Evolutionary conservation across 192 early-diverging fungal species (phyloP), one percentile per base, ranked within the genome.

Genomic region (Obelidium mucronatum): DNA sequence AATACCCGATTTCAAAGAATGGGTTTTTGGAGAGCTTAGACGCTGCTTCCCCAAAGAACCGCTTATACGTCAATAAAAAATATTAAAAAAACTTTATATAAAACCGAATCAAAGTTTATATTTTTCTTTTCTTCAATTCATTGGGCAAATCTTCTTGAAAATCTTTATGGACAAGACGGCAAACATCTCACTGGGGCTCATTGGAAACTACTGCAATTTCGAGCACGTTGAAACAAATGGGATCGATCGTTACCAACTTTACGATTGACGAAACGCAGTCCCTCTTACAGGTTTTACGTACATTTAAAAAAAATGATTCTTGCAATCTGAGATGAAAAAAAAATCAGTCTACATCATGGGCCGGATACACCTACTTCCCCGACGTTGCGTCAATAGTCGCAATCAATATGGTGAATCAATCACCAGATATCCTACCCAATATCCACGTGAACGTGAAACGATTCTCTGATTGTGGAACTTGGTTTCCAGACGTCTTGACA

Each of bases 191-290:
- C 33, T 60, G 15, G 58, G 58, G 30, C 17, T 60, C 2, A 60
- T 60, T 33, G 15, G 22, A 24, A 60, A 60, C 58, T 60, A 60
- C 26, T 60, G 58, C 26, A 51, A 51, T 44, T 48, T 48, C 19
- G 44, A 48, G 19, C 11, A 15, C 8, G 44, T 48, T 48, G 11
- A 15, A 6, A 19, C 19, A 6, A 48, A 48, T 48, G 44, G 28
- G 30, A 44, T 44, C 67, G 1, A 22, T 52, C 19, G 48, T 68
- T 6, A 2, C 24, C 22, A 68, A 68, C 34, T 53, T 52, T 28
- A 68, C 40, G 22, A 68, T 59, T 19, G 19, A n/a, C n/a, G 11
- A 19, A 48, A 19, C 13, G 56, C 8, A 59, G 24, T 30, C 26
- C 31, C 67, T 28, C 28, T 8, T 44, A 24, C 28, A 40, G 26